Evolutionary conservation across 2,329 filamentous ascomycete genomes (phyloP), one percentile per base, ranked within the genome.

Genomic region (Trichoderma sp.): DNA sequence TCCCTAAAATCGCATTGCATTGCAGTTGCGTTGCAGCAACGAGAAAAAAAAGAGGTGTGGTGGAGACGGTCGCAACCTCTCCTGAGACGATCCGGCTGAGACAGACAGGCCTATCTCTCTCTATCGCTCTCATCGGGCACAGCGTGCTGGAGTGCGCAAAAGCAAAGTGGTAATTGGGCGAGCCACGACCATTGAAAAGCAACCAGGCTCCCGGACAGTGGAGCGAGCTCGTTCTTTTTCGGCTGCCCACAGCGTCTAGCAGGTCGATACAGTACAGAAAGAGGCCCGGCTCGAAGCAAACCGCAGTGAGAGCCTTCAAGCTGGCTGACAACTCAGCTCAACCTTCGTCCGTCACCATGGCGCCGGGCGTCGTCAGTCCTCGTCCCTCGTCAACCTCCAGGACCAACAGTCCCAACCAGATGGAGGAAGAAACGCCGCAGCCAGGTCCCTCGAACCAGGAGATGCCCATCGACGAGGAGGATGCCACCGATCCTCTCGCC

Each of bases 401-500:
- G 62, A 64, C 71, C 28, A 71, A 73, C 56, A 72, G 57, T 39
- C 65, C 74, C 11, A 60, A 34, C 34, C 47, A 28, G 4, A 71
- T 65, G 61, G 69, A 65, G 47, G 69, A 66, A 21, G 53, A 28
- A 34, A 36, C 60, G n/a, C 57, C 60, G n/a, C 57, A 70, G 58
- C 69, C 69, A 14, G 61, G 53, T 1, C 61, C 61, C 6, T 66
- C 69, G 47, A 65, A 60, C 53, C 24, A 72, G 47, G 76, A 73
- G 61, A 75, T 73, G 62, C 74, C 73, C 64, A 75, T 73, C 32
- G 73, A 80, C 56, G 77, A 79, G 30, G 80, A 82, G 65, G 77
- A 80, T 64, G 79, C 79, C 70, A 81, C 83, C 72, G 84, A 86
- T 74, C 82, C 84, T 65, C 80, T 87, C 57, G 85, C 85, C 47